phyloP scores from a whole-genome alignment of 2,329 filamentous ascomycete species.

The Diplodia seriata region DNA sequence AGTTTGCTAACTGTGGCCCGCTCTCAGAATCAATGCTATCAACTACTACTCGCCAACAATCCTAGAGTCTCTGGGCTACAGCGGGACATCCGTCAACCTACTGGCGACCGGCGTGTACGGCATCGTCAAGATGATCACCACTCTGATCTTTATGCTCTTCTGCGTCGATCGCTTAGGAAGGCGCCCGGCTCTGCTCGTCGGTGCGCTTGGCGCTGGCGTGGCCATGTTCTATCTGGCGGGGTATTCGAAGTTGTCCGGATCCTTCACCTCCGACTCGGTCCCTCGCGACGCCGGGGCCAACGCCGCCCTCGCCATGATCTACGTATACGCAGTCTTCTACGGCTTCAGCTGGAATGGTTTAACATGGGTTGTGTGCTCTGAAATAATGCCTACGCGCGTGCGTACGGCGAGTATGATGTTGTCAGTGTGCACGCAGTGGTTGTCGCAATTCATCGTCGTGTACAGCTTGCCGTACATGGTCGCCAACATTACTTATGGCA shows the following conservation, averaged over 20 bases:
- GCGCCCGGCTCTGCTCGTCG: slow-evolving; percentile 67
- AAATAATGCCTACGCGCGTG: slow-evolving; percentile 72
- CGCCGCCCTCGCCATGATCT: slow-evolving; percentile 73
- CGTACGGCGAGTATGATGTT: slow-evolving; percentile 73
- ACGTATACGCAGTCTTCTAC: slow-evolving; percentile 71
- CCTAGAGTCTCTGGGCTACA: slow-evolving; percentile 69
- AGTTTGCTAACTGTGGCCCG: neutral
- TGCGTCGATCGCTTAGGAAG: slow-evolving; percentile 74
- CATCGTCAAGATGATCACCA: slow-evolving; percentile 71
- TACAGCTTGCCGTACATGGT: slow-evolving; percentile 73
- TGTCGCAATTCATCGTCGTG: slow-evolving; percentile 77
- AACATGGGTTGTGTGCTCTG: slow-evolving; percentile 74
- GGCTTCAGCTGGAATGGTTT: slow-evolving; percentile 68
- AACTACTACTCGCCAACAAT: slow-evolving; percentile 75
- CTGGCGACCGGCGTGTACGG: slow-evolving; percentile 79
- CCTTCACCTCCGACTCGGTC: slow-evolving; percentile 53
- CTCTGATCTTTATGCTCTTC: slow-evolving; percentile 69
- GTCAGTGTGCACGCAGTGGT: slow-evolving; percentile 72
- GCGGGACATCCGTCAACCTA: slow-evolving; percentile 63
- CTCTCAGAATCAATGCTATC: slow-evolving; percentile 45
- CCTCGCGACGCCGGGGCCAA: slow-evolving; percentile 69
- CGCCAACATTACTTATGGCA: slow-evolving; percentile 61
- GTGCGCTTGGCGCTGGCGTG: slow-evolving; percentile 65
- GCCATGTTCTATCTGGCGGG: slow-evolving; percentile 76
- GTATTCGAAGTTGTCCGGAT: slow-evolving; percentile 69